These are phyloP conservation scores for Fraxinus xanthoxyloides DNA, from an alignment of 305 asterid genomes.

Conservation along the genomic window DNA sequence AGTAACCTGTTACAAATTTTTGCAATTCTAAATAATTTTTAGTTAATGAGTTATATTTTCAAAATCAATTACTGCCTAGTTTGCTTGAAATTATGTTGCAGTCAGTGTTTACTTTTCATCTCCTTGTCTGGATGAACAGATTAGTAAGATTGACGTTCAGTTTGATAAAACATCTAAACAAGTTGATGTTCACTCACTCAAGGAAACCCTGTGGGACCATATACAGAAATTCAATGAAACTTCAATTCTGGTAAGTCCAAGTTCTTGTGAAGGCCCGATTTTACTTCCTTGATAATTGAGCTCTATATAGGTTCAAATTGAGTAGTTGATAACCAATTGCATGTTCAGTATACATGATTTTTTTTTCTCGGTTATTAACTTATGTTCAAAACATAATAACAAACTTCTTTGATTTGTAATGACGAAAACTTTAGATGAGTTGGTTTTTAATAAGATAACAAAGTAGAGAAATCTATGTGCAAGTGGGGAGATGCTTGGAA, in stretches of 20 bases:
- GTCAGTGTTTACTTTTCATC: background rate
- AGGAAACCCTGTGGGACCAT: slow-evolving; percentile 86
- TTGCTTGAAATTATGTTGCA: slow-evolving; percentile 6
- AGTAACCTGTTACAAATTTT: background rate
- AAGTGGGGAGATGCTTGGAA: background rate
- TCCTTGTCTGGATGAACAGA: slow-evolving; percentile 40
- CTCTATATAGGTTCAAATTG: background rate
- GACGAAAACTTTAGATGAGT: background rate
- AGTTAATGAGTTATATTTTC: background rate
- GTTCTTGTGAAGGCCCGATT: background rate
- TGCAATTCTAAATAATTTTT: background rate
- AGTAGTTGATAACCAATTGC: background rate
- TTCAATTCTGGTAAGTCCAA: slow-evolving; percentile 41
- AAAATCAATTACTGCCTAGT: background rate
- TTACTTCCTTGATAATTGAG: background rate
- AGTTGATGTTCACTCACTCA: slow-evolving; percentile 88
- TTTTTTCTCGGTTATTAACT: background rate
- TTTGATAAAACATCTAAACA: slow-evolving; percentile 87
- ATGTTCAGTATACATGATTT: background rate
- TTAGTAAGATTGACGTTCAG: slow-evolving; percentile 76
- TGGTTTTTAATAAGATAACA: background rate
- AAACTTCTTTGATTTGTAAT: background rate
- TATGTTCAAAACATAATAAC: background rate
- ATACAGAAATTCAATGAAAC: slow-evolving; percentile 41
- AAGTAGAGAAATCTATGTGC: background rate